Base-by-base conservation (phyloP, 192 early-diverging fungal genomes). In the Coemansia sp. region DNA sequence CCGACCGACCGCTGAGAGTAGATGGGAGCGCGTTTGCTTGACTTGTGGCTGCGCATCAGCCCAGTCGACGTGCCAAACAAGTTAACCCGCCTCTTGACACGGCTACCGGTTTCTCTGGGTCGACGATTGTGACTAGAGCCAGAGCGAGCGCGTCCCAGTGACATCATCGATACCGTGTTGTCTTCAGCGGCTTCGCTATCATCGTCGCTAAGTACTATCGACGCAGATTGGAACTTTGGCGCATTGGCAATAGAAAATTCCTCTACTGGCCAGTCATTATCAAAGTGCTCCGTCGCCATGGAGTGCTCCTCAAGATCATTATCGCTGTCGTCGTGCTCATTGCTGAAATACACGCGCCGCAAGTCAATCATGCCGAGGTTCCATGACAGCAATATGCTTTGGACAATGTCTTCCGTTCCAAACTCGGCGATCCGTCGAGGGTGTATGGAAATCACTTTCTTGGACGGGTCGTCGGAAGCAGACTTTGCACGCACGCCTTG, bases 161-260 rank as follows among this genome's bases (percentile, higher is more conserved):
- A 31, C 41, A 29, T 39, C 9, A 27, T 39, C 58, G 21, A 59
- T 4, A 66, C n/a, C 0, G 59, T 62, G 46, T 83, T 83, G 61
- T 83, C 80, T 37, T 83, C 80, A 6, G 66, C 51, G 1, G 80
- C 80, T 64, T 83, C 80, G 36, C 59, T 61, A 37, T 14, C 36
- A 19, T 71, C 76, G 41, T 83, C 80, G 23, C 80, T 83, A 48
- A 83, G 68, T 19, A 78, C 12, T 5, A 83, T 82, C 50, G 79
- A 60, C 12, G 14, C 55, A 23, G 55, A n/a, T 10, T 58, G 29
- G 5, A 58, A 44, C 9, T 29, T 41, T 36, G 32, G 55, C 7
- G 34, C 38, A 34, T 37, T 21, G 9, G 45, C 34, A 31, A 32
- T 19, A 8, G 25, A 37, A 1, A 12, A 48, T 5, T 34, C 5